A percentile compares a stretch with the other conserved stretches of the same genome.
These are phyloP conservation scores for Tetrapisispora taiwanensis DNA, from an alignment of 805 yeast species.

Conservation along the genomic window DNA sequence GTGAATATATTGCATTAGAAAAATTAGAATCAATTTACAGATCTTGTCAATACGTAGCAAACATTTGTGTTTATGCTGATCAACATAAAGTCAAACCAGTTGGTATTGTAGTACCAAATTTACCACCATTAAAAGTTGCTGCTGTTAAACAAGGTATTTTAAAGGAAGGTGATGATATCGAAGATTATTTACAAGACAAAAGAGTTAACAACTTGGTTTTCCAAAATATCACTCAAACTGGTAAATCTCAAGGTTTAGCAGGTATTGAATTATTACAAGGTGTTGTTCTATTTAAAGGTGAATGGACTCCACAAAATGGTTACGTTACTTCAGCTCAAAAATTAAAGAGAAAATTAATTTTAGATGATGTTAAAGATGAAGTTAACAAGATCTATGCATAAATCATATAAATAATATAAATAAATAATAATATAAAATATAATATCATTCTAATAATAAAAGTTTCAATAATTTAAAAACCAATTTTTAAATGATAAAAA, in stretches of 20 bases:
- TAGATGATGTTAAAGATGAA: constrained; percentile 52
- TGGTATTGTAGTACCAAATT: constrained; percentile 81
- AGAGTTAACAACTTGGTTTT: constrained; percentile 46
- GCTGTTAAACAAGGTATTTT: constrained; percentile 47
- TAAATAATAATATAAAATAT: neutral
- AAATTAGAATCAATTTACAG: constrained; percentile 87
- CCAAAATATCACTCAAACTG: constrained; percentile 59
- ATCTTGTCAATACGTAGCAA: constrained; percentile 63
- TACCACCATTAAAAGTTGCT: constrained; percentile 48
- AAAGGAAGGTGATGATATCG: constrained; percentile 37
- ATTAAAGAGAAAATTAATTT: constrained; percentile 84
- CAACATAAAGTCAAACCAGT: constrained; percentile 79
- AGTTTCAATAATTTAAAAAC: neutral
- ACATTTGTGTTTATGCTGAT: constrained; percentile 92
- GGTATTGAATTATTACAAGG: constrained; percentile 83
- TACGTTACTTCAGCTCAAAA: constrained; percentile 93
- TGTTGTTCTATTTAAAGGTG: constrained; percentile 69
- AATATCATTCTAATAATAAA: too few species aligned
- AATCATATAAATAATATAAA: neutral
- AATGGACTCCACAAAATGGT: constrained; percentile 97
- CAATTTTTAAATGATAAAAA: too few species aligned
- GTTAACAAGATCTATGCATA: constrained; percentile 53
- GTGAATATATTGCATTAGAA: constrained; percentile 96
- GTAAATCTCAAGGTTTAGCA: constrained; percentile 64
- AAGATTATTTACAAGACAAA: constrained; percentile 41